These are phyloP conservation scores for Diaporthe helianthi DNA, from an alignment of 2,329 filamentous ascomycete genomes.

Conservation along the genomic window DNA sequence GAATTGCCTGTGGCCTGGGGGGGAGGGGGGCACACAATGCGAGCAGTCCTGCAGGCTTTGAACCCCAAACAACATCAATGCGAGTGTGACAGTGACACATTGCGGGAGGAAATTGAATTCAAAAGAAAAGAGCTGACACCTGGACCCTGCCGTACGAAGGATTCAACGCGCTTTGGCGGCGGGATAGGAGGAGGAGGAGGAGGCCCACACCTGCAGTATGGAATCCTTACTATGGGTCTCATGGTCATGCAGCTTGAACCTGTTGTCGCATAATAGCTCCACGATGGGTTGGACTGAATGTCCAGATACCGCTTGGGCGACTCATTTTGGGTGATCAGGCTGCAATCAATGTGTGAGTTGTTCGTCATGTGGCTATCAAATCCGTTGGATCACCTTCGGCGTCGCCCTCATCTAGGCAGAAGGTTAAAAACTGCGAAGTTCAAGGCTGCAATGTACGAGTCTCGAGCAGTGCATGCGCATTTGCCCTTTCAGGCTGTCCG, in stretches of 20 bases:
- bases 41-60: not conserved
- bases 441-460: not conserved
- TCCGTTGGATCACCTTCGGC: not conserved
- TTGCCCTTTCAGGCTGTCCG: not conserved
- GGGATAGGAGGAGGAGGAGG: not conserved
- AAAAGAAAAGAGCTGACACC: not conserved
- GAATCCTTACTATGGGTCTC: slow-evolving; percentile 27
- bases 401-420: slow-evolving; percentile 11
- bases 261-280: slow-evolving; percentile 2
- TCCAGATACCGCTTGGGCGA: slow-evolving; percentile 11
- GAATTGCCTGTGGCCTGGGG: not conserved
- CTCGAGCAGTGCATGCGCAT: not conserved
- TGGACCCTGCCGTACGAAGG: not conserved
- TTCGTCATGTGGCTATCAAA: not conserved
- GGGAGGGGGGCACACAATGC: not conserved
- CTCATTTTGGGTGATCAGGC: not conserved
- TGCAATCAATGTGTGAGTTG: not conserved
- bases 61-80: not conserved
- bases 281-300: not conserved
- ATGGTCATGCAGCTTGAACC: not conserved
- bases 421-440: not conserved
- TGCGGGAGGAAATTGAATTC: not conserved
- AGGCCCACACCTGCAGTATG: slow-evolving; percentile 16
- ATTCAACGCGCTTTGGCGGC: slow-evolving; percentile 26
- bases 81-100: not conserved